phyloP scores from a whole-genome alignment of 176 grass and related monocot genomes.

The Echinochloa phyllopogon region DNA sequence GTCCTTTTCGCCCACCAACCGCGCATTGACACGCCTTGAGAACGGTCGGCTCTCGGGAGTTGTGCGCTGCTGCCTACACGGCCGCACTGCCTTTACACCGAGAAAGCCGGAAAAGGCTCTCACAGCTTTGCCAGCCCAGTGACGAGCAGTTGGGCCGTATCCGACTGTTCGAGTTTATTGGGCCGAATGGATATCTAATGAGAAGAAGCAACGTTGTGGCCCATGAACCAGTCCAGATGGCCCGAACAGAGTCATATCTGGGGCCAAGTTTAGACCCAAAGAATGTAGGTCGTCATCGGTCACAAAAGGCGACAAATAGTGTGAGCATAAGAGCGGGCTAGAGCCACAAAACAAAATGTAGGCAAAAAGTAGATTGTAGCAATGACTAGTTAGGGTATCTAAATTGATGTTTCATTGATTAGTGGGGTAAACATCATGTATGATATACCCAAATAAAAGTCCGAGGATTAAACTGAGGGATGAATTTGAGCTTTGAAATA shows the following conservation, averaged over 20 bases:
- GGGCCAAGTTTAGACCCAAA: no score
- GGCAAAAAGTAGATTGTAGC: no score
- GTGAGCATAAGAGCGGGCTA: no score
- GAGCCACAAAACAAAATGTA: no score
- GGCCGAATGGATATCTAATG: not conserved
- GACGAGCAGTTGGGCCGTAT: not conserved
- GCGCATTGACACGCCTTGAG: not conserved
- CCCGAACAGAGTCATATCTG: not conserved
- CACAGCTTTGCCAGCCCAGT: not conserved
- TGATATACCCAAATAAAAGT: no score
- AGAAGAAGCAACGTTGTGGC: not conserved
- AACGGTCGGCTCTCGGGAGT: not conserved
- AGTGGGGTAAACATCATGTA: no score
- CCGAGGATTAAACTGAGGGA: no score
- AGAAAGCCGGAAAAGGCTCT: not conserved
- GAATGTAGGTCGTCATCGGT: no score
- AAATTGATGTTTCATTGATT: no score
- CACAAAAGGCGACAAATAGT: no score
- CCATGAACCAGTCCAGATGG: not conserved
- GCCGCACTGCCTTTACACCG: not conserved
- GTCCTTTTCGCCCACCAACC: constrained; percentile 48
- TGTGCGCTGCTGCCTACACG: not conserved
- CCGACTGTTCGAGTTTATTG: not conserved
- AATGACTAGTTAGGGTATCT: no score
- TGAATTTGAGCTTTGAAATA: no score